Base-by-base conservation (phyloP, 2,329 filamentous ascomycete species). In the Colletotrichum salicis region DNA sequence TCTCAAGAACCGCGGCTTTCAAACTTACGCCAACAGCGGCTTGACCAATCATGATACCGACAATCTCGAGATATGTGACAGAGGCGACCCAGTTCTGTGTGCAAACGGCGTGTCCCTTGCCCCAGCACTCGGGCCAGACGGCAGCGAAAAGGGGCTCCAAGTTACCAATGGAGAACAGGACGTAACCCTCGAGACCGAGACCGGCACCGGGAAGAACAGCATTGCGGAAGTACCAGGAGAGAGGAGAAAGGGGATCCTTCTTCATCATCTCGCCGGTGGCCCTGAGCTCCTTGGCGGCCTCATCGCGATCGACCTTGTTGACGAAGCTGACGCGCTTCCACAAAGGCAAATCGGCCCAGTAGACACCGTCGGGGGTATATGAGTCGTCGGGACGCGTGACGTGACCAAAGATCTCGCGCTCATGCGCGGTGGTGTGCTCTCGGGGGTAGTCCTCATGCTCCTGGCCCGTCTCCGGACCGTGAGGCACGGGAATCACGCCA, bases 161-260 rank as follows among this genome's bases (percentile, higher is more conserved):
- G 82, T 97, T 98, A 70, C 96, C 96, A 76, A 98, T 98, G 74
- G 95, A 98, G 87, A 98, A 98, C 24, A 98, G 89, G 54, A 98
- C 95, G 79, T 98, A 98, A 77, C 94, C 96, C 87, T 98, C 96
- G 33, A 98, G 89, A 80, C 95, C 92, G 63, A 98, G 90, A 80
- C 96, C 96, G 75, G 95, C 95, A 83, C 96, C 96, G 61, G 96
- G 96, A 70, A 98, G 90, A 65, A 98, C 92, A 83, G 95, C 96
- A 80, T 97, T 96, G 79, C 91, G 90, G 80, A 97, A 92, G 82
- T 98, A 98, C 87, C 92, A 96, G 29, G 88, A 85, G n/a, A 98
- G 68, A 0, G 95, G 95, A 67, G 92, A 93, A 19, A 98, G 86
- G 35, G 95, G 95, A 78, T 98, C 94, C 67, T 91, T 87, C 86